These are phyloP conservation scores for Kwoniella bestiolae DNA, from an alignment of 768 basidiomycete genomes.

Conservation along the genomic window DNA sequence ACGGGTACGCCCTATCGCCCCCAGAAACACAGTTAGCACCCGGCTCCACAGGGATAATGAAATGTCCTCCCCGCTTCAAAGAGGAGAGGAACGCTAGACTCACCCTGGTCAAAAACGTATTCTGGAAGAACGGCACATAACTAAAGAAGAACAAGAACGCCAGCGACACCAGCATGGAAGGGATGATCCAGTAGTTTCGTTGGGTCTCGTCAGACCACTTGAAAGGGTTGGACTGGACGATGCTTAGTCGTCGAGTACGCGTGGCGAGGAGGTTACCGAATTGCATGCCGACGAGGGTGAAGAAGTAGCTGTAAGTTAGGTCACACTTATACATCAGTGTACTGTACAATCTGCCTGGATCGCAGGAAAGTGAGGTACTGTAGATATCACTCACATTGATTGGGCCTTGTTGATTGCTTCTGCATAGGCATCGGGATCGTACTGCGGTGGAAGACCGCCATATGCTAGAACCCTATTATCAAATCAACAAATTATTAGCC, in stretches of 20 bases:
- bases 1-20: constrained; percentile 46
- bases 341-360: not conserved
- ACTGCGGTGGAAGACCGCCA: constrained; percentile 60
- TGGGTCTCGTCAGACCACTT: constrained; percentile 24
- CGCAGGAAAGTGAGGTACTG: too few relatives aligned
- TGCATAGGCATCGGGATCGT: constrained; percentile 54
- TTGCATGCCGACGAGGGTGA: constrained; percentile 66
- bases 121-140: constrained; percentile 61
- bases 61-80: too few relatives aligned
- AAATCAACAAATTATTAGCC: not conserved
- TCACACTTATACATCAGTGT: not conserved
- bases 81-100: too few relatives aligned
- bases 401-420: constrained; percentile 62
- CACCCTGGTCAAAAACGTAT: constrained; percentile 62
- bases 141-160: constrained; percentile 61
- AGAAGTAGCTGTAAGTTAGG: constrained; percentile 48
- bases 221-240: constrained; percentile 65
- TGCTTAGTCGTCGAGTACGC: constrained; percentile 64
- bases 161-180: constrained; percentile 61
- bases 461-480: constrained; percentile 54
- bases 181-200: constrained; percentile 62
- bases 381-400: constrained; percentile 60
- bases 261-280: constrained; percentile 67
- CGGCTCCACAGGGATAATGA: constrained; percentile 1
- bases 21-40: not conserved